Base-by-base conservation (phyloP, 1,284 basidiomycete species). In the Cryptococcus sp. region DNA sequence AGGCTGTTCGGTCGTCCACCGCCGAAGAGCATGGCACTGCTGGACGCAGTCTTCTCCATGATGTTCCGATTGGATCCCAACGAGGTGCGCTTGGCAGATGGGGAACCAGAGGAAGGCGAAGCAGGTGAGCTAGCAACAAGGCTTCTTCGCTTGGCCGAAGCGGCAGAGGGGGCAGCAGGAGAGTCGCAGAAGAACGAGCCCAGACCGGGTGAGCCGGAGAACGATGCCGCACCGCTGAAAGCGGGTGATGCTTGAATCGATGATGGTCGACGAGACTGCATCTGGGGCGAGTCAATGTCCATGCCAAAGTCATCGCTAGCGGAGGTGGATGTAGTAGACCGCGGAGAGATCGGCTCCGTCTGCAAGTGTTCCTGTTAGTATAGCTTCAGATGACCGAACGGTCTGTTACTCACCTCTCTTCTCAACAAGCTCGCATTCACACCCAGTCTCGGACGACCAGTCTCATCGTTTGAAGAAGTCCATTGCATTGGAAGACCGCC, bases 111-210 rank as follows among this genome's bases (percentile, higher is more conserved):
- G 3, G 72, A 67, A 1, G 70, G 70, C 0, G 76, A 77, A 3
- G 67, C 69, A 10, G 76, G 75, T 1, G 75, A 74, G 1, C 71
- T 72, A 7, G 62, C 63, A 47, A 68, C 57, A 11, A 71, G 60
- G 44, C 64, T 66, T 15, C 73, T 59, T 26, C 73, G 63, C 55
- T 74, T 75, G 10, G 67, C 54, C 26, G 67, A 63, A 6, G 64
- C 62, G 19, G 61, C 57, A 40, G 61, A 60, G 10, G 65, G 50
- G 3, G 65, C 62, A 4, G 65, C 68, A 8, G 76, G 75, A 4
- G 74, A 75, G 34, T 75, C 72, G 66, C 71, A 73, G 56, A 77
- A 78, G 65, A 72, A 75, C 10, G 69, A 70, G 5, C 75, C 76
- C 25, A 78, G 63, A 17, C 68, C 72, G 0, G 75, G 73, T 6